Conservation (phyloP, 768 basidiomycete genomes). For the Tubosaeta sp. region DNA sequence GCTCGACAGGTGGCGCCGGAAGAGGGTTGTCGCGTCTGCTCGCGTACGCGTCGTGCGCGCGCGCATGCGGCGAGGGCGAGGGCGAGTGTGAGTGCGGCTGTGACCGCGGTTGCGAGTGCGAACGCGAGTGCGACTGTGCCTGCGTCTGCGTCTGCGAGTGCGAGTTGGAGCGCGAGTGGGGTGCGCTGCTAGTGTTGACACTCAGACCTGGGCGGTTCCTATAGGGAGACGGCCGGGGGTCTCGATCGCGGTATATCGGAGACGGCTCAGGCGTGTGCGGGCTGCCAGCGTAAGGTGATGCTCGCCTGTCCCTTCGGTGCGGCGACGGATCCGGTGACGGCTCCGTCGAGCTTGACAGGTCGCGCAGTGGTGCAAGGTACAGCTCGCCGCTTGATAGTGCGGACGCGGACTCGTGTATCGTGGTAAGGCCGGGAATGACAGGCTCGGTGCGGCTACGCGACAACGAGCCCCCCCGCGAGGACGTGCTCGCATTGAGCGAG, state of each 20-base stretch:
- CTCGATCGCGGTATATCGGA: slow-evolving; percentile 21
- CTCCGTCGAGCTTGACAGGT: slow-evolving; percentile 12
- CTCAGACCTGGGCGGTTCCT: slow-evolving; percentile 4
- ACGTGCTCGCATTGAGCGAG: slow-evolving; percentile 15
- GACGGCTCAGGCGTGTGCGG: slow-evolving; percentile 25
- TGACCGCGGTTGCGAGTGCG: background rate
- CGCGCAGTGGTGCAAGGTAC: slow-evolving; percentile 23
- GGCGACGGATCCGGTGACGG: slow-evolving; percentile 29
- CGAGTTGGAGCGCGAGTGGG: background rate
- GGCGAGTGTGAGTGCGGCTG: slow-evolving; percentile 13
- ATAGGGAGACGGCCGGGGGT: slow-evolving; percentile 22
- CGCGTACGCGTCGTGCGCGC: slow-evolving; percentile 9
- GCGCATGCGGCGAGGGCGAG: slow-evolving; percentile 8
- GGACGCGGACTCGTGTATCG: slow-evolving; percentile 26
- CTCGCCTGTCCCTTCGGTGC: slow-evolving; percentile 19
- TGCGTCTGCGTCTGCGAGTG: background rate
- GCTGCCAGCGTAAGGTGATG: slow-evolving; percentile 18
- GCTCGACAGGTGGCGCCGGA: slow-evolving; percentile 28
- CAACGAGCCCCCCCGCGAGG: slow-evolving; percentile 14
- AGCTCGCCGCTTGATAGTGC: slow-evolving; percentile 21
- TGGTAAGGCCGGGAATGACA: slow-evolving; percentile 19
- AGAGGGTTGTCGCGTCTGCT: slow-evolving; percentile 27
- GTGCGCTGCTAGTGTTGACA: background rate
- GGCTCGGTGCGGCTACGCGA: slow-evolving; percentile 30
- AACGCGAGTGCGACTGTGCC: background rate